Conservation (phyloP, 2,329 filamentous ascomycete genomes). For the Acrocalymma vagum region DNA sequence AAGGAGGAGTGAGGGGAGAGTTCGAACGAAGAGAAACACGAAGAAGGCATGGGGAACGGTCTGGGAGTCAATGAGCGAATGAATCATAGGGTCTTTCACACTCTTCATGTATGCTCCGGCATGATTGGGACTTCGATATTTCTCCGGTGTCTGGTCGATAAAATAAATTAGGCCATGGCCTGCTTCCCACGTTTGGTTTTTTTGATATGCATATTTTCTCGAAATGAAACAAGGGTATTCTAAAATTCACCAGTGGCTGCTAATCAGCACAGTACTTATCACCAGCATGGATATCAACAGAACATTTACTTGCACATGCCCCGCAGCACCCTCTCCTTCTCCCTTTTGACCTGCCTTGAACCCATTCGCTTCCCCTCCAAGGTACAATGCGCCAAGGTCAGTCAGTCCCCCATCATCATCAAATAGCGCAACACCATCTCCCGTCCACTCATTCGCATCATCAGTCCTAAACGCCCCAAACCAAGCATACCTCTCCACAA, state of each 20-base stretch:
- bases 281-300: too few species aligned
- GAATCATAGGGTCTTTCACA: conserved; percentile 49
- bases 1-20: conserved; percentile 21
- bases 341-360: conserved; percentile 42
- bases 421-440: conserved; percentile 44
- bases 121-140: conserved; percentile 50
- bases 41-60: conserved; percentile 45
- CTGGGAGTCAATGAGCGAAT: conserved; percentile 50
- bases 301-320: too few species aligned
- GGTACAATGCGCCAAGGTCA: conserved; percentile 40
- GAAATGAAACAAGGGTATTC: too few species aligned
- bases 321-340: too few species aligned
- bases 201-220: too few species aligned
- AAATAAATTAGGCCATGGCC: conserved; percentile 45
- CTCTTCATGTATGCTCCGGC: conserved; percentile 42
- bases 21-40: conserved; percentile 34
- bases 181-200: conserved; percentile 31
- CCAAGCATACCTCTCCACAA: conserved; percentile 49
- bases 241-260: too few species aligned
- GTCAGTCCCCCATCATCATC: conserved; percentile 41
- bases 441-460: conserved; percentile 47
- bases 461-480: conserved; percentile 43
- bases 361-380: conserved; percentile 32
- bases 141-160: conserved; percentile 47
- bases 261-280: too few species aligned